Evolutionary conservation across 371 early-diverging fungal species (phyloP).

Genomic region (Coelomomyces lativittatus): DNA sequence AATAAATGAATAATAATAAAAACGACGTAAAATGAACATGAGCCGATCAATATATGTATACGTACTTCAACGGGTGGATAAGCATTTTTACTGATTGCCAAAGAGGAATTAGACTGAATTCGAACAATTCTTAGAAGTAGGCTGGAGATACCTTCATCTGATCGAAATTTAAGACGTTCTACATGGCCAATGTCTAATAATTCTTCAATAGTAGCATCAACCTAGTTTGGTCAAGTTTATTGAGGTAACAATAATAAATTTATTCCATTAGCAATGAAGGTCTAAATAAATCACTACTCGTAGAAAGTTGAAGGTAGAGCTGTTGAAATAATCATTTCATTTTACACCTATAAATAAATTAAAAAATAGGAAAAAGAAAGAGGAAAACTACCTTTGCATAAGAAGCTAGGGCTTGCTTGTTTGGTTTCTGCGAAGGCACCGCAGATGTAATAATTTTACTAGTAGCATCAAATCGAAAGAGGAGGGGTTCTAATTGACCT

Average conservation of each 20-base stretch:
- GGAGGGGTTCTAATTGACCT: background rate
- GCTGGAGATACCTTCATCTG: background rate
- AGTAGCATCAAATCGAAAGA: background rate
- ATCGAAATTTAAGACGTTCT: background rate
- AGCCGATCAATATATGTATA: too few relatives aligned
- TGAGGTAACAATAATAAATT: background rate
- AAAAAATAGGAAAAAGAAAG: too few relatives aligned
- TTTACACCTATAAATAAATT: background rate
- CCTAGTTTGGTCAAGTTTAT: background rate
- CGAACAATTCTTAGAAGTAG: background rate
- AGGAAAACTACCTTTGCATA: too few relatives aligned
- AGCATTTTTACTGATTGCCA: too few relatives aligned
- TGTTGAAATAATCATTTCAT: background rate
- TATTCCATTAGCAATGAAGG: background rate
- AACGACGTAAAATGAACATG: too few relatives aligned
- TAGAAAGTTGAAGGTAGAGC: background rate
- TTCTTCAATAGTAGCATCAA: background rate
- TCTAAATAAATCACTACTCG: background rate
- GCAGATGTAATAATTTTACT: background rate
- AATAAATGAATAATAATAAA: too few relatives aligned
- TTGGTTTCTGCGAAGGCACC: too few relatives aligned
- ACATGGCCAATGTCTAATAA: background rate
- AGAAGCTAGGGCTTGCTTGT: too few relatives aligned
- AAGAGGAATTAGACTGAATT: too few relatives aligned
- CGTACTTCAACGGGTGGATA: too few relatives aligned